Base-by-base conservation (phyloP, 306 rosid species). In the Sicyos edulis region DNA sequence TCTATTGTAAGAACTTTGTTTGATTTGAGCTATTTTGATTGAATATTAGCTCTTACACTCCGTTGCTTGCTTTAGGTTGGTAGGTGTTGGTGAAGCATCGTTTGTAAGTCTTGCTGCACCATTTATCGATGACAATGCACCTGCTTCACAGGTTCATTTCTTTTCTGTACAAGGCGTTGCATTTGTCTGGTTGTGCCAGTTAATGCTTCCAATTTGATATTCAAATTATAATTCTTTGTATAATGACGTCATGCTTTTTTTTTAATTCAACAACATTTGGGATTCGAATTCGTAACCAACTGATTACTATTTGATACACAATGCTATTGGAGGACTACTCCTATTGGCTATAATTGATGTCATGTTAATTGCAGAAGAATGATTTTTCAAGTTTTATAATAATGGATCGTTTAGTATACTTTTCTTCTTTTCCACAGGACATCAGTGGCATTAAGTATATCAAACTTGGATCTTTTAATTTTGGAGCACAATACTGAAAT, bases 1-100 rank as follows among this genome's bases (percentile, higher is more conserved):
- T 70, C 47, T 44, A 77, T 54, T 53, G 16, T 72, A 63, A 76
- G 32, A 45, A 42, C 34, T 4, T 57, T 58, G n/a, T 53, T 32
- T 40, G 9, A 53, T 32, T 29, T 53, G 59, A 70, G 47, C 49
- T 70, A 16, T 51, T 42, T 13, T 40, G 37, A 44, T 57, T 32
- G 10, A 73, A 55, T 10, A 44, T 61, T 44, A 55, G 76, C 56
- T 22, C 21, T 57, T 34, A 34, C 40, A n/a, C 76, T 73, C 26
- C 57, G 8, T 73, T 73, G 47, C n/a, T 69, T 73, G 63, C 74
- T 73, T 32, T 84, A 93, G 98, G 98, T 84, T 93, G 51, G 97
- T 93, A 37, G 98, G 98, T 72, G 93, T 93, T 37, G 98, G 98
- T 29, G 98, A 93, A 85, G 98, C 98, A 72, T 93, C 98, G 78